Base-by-base conservation (phyloP, 75 land plant genomes). In the Picea sitchensis region DNA sequence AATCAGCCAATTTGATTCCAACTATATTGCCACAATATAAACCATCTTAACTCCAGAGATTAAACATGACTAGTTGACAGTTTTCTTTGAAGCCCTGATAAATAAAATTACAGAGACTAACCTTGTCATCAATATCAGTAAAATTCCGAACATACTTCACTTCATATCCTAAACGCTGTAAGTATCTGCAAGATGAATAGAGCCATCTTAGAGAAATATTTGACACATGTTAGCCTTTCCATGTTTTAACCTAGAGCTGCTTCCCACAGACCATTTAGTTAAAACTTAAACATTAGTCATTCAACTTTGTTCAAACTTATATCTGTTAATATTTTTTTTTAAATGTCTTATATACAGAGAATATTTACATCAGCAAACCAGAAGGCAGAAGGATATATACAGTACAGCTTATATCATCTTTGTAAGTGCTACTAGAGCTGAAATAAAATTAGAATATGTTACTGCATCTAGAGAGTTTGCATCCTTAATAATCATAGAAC, bases 121-220 rank as follows among this genome's bases (percentile, higher is more conserved):
- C 94, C 91, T 93, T 93, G 83, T 93, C 96, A 84, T 93, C 96
- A 12, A 93, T 86, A 86, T 93, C 96, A 11, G 96, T 93, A 78
- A 93, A 92, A 72, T 93, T 93, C 26, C 96, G 92, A 71, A 92
- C 94, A 77, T 93, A 93, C 61, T 80, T 83, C 30, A 93, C 94
- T 30, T 93, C 86, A 80, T 88, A 93, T 59, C 90, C 96, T 83
- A 93, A 61, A 76, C 84, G 78, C 88, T 62, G 82, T 13, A 93
- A 81, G 76, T 91, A 91, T 84, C 94, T 91, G 90, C 81, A 82
- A 83, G 82, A 81, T 82, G 20, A 23, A 67, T 41, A 71, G 8
- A 71, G 44, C 74, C 54, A 44, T 2, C n/a, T 71, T 47, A 71
- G 74, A 44, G 56, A 71, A 44, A 71, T 11, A 44, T 6, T 71